Conservation (phyloP, 371 early-diverging fungal species). For the Mucor ambiguus region DNA sequence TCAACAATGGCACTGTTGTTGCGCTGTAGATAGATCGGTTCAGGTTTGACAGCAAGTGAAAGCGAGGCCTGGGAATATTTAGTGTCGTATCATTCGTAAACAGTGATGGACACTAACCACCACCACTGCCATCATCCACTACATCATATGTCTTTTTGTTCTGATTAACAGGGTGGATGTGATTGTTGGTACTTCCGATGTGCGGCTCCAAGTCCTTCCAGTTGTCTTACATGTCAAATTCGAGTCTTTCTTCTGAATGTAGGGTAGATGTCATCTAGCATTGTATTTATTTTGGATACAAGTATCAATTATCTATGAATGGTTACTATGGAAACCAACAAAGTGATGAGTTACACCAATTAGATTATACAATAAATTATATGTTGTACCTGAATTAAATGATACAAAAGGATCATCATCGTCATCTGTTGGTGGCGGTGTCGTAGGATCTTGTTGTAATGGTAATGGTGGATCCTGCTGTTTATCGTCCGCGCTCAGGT, state of each 20-base stretch:
- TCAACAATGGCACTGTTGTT: not conserved
- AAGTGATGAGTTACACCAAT: not conserved
- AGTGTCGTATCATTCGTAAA: not conserved
- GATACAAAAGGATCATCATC: constrained; percentile 60
- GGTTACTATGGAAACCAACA: not conserved
- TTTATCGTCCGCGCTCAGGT: constrained; percentile 21
- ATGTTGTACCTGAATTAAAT: constrained; percentile 60
- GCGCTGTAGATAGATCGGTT: not conserved
- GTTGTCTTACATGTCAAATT: not conserved
- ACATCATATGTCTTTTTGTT: not conserved
- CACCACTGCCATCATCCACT: not conserved
- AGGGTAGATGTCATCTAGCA: not conserved
- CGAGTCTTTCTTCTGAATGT: not conserved
- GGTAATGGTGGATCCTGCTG: not conserved
- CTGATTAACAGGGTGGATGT: not conserved
- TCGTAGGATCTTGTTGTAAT: not conserved
- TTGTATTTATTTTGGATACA: not conserved
- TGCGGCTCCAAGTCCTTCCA: not conserved
- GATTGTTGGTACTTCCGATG: not conserved
- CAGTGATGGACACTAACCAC: not conserved
- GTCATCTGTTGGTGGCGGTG: constrained; percentile 26
- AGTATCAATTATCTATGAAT: not conserved
- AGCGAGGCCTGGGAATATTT: not conserved
- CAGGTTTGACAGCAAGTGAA: not conserved
- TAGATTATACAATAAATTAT: not conserved